These are phyloP conservation scores for Aspergillus fijiensis DNA, from an alignment of 2,329 filamentous ascomycete genomes.

Conservation along the genomic window DNA sequence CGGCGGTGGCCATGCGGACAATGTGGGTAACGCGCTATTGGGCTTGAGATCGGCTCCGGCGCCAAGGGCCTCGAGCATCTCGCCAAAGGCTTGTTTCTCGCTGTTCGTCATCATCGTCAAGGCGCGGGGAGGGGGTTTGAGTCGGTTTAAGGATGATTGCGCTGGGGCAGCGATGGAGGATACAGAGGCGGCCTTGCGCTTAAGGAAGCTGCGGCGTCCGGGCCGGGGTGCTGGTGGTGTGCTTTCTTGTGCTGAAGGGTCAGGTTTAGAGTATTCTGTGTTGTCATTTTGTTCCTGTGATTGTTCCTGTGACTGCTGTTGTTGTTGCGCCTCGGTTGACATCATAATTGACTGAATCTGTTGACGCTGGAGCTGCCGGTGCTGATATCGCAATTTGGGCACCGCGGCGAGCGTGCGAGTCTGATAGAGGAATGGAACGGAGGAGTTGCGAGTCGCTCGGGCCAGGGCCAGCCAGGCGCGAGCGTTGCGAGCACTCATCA, in stretches of 20 bases:
- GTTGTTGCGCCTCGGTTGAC: neutral
- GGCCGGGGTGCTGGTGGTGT: slow-evolving; percentile 1
- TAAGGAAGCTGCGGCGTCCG: slow-evolving; percentile 19
- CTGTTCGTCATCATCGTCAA: slow-evolving; percentile 14
- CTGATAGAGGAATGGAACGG: slow-evolving; percentile 70
- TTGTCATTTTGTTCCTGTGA: neutral
- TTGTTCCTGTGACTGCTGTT: neutral
- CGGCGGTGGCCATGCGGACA: neutral
- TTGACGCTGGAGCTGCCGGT: neutral
- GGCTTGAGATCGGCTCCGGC: slow-evolving; percentile 5
- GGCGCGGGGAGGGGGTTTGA: neutral
- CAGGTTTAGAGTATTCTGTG: neutral
- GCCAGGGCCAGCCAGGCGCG: slow-evolving; percentile 30
- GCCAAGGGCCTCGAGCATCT: slow-evolving; percentile 14
- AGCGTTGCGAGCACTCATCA: slow-evolving; percentile 34
- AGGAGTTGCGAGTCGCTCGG: slow-evolving; percentile 31
- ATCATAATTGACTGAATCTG: neutral
- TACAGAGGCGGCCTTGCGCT: neutral
- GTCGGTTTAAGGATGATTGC: neutral
- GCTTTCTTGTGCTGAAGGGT: neutral
- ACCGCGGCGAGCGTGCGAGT: slow-evolving; percentile 58
- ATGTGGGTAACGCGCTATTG: neutral
- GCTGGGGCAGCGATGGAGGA: neutral
- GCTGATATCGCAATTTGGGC: slow-evolving; percentile 11
- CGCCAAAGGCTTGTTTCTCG: slow-evolving; percentile 18